A percentile compares a stretch with the other conserved stretches of the same genome.
Conservation (phyloP, 1,284 basidiomycete genomes). For the Volvariella volvacea region DNA sequence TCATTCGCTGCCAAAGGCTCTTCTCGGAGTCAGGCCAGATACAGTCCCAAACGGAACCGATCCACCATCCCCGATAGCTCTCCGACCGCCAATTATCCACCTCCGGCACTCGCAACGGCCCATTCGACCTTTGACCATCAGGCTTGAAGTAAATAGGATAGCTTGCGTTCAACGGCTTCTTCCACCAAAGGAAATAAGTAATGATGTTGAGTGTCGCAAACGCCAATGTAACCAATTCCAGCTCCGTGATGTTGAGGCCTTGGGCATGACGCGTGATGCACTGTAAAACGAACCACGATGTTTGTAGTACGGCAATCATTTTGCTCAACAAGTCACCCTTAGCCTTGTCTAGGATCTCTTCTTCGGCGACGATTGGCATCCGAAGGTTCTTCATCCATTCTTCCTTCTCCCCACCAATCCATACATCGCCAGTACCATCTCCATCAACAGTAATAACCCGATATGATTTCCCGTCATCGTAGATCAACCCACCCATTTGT, state of each 20-base stretch:
- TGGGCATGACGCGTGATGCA: conserved; percentile 17
- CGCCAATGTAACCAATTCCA: conserved; percentile 25
- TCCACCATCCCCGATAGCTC: too few species aligned
- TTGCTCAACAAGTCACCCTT: conserved; percentile 28
- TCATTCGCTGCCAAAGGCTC: too few species aligned
- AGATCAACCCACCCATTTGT: conserved; percentile 24
- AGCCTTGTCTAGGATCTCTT: conserved; percentile 27
- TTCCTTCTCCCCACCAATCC: conserved; percentile 6
- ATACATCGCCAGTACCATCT: conserved; percentile 9
- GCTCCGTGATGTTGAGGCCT: conserved; percentile 20
- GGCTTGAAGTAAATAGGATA: too few species aligned
- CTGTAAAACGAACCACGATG: conserved; percentile 23
- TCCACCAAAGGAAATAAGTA: conserved; percentile 27
- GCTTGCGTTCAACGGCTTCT: conserved; percentile 19
- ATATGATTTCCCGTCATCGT: conserved; percentile 7
- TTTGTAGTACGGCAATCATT: conserved; percentile 22
- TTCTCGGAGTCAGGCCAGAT: too few species aligned
- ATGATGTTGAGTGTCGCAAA: conserved; percentile 19
- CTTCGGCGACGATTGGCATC: conserved; percentile 8
- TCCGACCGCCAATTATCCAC: too few species aligned
- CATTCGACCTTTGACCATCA: too few species aligned
- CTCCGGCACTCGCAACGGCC: too few species aligned
- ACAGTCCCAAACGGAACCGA: too few species aligned
- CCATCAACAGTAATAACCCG: conserved; percentile 9
- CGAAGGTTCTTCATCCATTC: conserved; percentile 6